Base-by-base conservation (phyloP, 2,329 filamentous ascomycete species). In the Calycina herbarum region DNA sequence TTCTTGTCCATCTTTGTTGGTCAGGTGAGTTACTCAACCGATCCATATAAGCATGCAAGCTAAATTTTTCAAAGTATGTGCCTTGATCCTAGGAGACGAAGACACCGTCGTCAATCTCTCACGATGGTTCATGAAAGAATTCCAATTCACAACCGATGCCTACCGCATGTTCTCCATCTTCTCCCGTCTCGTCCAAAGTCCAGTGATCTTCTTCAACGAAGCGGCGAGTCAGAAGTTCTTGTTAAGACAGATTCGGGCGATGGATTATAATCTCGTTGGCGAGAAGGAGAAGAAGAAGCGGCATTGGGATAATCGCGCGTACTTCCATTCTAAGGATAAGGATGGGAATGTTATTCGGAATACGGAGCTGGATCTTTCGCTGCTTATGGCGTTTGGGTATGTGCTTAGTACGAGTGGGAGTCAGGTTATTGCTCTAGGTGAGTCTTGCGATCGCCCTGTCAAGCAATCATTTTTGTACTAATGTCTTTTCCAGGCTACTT, bases 161-260 rank as follows among this genome's bases (percentile, higher is more conserved):
- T 96, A 94, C 77, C 89, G 94, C 42, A 85, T 97, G 73, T 96
- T 94, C 76, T 86, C 89, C 35, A 85, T 90, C 27, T 81, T 95
- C n/a, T 91, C 91, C 64, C 86, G 90, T 20, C 81, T 96, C 7
- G 92, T 88, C 73, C 88, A 92, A 62, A 89, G 91, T 15, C 87
- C 89, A 1, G 82, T 87, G 45, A 85, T 88, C 35, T 92, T 90
- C 82, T 97, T 94, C 77, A 89, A 89, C 61, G 89, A 90, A 2
- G 91, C 92, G 0, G 89, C 92, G 0, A 89, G 90, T 24, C 93
- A 97, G 77, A 98, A 98, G 76, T 96, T 92, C 75, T 88, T 98
- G 73, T 83, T 97, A 65, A 89, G 95, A 4, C 93, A 96, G 78
- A 92, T 99, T 78, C 96, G 96, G 77, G 87, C 88, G 3, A 91